Base-by-base conservation (phyloP, 805 yeast genomes). In the Candida michaelii region DNA sequence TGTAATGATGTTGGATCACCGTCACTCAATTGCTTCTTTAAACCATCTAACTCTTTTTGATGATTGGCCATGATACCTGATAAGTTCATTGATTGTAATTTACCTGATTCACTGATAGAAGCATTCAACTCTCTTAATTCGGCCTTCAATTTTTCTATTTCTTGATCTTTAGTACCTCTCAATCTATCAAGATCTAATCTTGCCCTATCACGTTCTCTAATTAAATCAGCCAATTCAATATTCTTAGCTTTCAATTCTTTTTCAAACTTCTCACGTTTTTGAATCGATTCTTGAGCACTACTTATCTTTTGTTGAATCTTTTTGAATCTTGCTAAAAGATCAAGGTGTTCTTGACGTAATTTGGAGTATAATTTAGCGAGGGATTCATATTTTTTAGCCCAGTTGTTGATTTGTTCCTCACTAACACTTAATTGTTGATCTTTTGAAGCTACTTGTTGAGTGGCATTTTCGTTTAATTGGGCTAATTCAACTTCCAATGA, bases 351-450 rank as follows among this genome's bases (percentile, higher is more conserved):
- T 63, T 87, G 95, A 58, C 97, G 83, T 52, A 90, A 71, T 64
- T 89, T 96, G 1, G 95, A 83, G 62, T 90, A 90, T 50, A 90
- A 71, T 56, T 88, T 88, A 5, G 97, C 97, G 48, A 90, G 73
- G 0, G 93, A 76, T 57, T 89, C 96, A 63, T 90, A 90, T 66
- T 90, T 90, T 41, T 78, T 79, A 48, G 86, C 80, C 96, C 96
- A 90, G 47, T 78, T 76, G 19, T 62, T 69, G 31, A 85, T 74
- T 62, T 89, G 96, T 41, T 86, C 90, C 54, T 84, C 89, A 35
- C 88, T 60, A 41, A 76, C 72, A 41, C 42, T 73, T 36, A 86
- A 66, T 54, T 83, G 82, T 48, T 87, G 93, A 51, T 86, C 89
- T 54, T 85, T 88, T 4, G 89, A 74, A 2, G 80, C 79, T 30